Evolutionary conservation across 805 yeast species (phyloP), one percentile per base, ranked within the genome.

Genomic region (Monosporozyma unispora): DNA sequence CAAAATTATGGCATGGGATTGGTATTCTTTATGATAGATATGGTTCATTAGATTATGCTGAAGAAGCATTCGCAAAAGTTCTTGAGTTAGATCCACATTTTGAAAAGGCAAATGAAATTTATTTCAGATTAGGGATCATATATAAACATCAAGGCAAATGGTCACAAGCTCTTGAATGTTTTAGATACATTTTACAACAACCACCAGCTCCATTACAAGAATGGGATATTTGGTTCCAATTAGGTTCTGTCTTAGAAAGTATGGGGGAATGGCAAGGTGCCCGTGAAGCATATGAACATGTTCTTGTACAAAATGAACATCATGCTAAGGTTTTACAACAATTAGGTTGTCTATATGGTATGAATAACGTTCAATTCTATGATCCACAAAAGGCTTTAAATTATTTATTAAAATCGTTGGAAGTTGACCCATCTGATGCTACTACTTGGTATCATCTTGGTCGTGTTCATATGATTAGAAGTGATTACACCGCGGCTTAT

Each of bases 171-270:
- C 74, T 93, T 51, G 97, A 93, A 66, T 93, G 98, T 66, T 93
- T 93, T 75, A 84, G 88, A 63, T 93, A 91, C 66, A 93, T 93
- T 54, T 70, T 93, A 56, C 75, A 82, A 50, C 84, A 83, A 68
- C 98, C 99, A 0, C 99, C 99, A 1, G 84, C 88, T 48, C 99
- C 99, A 1, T 73, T 93, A 55, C 90, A 97, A 44, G 96, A 88
- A 65, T 88, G 96, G 46, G 99, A 93, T 65, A 95, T 93, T 48
- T 93, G 98, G 98, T 93, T 93, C 72, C 99, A 93, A 70, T 86
- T 93, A 54, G 99, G 99, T 39, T 85, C 89, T 29, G 98, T 93
- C 1, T 76, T 93, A 59, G 99, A 93, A 67, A 96, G 86, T 63
- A 91, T 87, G 70, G 82, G 88, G 60, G 96, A 89, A 62, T 91